phyloP scores from a whole-genome alignment of 169 alveolate genomes.

The Eimeria acervulina region DNA sequence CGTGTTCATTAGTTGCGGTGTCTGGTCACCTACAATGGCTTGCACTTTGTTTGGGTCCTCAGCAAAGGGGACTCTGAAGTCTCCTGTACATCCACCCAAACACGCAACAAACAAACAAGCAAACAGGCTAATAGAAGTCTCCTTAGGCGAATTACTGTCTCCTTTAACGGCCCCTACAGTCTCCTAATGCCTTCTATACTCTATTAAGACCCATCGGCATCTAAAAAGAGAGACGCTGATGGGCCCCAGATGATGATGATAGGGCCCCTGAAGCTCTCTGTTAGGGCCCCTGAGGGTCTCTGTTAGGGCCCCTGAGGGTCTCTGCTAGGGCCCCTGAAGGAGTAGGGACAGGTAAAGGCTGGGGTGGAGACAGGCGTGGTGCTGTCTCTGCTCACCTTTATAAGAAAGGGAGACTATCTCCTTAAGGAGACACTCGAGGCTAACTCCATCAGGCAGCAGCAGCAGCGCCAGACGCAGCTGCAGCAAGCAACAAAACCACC shows the following conservation, averaged over 20 bases:
- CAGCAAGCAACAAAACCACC: neutral
- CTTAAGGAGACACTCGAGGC: neutral
- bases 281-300: neutral
- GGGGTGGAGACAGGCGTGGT: too few relatives aligned
- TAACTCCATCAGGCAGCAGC: constrained; percentile 1
- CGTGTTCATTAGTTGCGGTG: neutral
- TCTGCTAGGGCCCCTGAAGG: neutral
- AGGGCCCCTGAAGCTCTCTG: too few relatives aligned
- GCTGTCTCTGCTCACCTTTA: neutral
- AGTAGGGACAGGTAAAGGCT: too few relatives aligned
- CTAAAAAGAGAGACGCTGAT: too few relatives aligned
- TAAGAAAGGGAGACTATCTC: constrained; percentile 36
- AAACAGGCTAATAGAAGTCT: neutral
- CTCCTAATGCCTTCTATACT: neutral
- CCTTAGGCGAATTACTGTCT: too few relatives aligned
- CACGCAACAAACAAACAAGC: neutral
- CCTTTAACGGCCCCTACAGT: too few relatives aligned
- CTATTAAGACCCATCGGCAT: too few relatives aligned
- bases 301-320: neutral
- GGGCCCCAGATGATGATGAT: too few relatives aligned
- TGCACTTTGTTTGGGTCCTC: constrained; percentile 52
- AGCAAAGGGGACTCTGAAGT: constrained; percentile 37
- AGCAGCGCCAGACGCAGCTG: constrained; percentile 59
- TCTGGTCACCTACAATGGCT: constrained; percentile 6
- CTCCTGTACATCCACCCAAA: neutral